phyloP scores from a whole-genome alignment of 192 early-diverging fungal genomes.

The Dispira simplex region DNA sequence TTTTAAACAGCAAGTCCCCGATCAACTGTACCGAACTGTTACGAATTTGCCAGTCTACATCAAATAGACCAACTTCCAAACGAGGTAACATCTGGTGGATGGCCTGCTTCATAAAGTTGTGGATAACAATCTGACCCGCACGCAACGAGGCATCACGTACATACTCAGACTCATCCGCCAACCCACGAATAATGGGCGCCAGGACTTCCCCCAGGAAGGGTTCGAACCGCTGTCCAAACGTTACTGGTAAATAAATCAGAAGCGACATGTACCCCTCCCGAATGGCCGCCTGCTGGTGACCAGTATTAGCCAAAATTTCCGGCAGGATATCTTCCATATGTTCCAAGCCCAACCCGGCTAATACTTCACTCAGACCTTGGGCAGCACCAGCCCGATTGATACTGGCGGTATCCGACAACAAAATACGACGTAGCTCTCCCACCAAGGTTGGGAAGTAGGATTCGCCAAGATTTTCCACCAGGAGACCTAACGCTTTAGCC shows the following conservation, averaged over 20 bases:
- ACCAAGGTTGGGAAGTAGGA: conserved; percentile 86
- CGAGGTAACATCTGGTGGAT: conserved; percentile 84
- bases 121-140: conserved; percentile 86
- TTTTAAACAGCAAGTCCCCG: conserved; percentile 85
- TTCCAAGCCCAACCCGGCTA: conserved; percentile 74
- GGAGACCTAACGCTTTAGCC: conserved; percentile 81
- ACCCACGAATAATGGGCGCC: conserved; percentile 72
- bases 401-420: conserved; percentile 63
- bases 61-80: conserved; percentile 74
- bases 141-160: conserved; percentile 86
- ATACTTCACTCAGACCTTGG: conserved; percentile 88
- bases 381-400: conserved; percentile 95
- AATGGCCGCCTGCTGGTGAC: conserved; percentile 53
- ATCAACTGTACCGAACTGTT: conserved; percentile 87
- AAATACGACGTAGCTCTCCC: conserved; percentile 64
- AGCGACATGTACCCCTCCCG: conserved; percentile 96
- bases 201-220: conserved; percentile 79
- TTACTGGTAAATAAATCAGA: conserved; percentile 89
- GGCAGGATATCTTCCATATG: conserved; percentile 79
- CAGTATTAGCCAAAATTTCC: conserved; percentile 68
- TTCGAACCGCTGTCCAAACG: conserved; percentile 83
- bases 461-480: conserved; percentile 88
- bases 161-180: conserved; percentile 91
- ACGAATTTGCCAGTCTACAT: conserved; percentile 93
- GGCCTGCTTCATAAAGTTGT: conserved; percentile 74